A percentile compares a stretch with the other conserved stretches of the same genome.
These are phyloP conservation scores for Acer negundo DNA, from an alignment of 345 rosid genomes.

Conservation along the genomic window DNA sequence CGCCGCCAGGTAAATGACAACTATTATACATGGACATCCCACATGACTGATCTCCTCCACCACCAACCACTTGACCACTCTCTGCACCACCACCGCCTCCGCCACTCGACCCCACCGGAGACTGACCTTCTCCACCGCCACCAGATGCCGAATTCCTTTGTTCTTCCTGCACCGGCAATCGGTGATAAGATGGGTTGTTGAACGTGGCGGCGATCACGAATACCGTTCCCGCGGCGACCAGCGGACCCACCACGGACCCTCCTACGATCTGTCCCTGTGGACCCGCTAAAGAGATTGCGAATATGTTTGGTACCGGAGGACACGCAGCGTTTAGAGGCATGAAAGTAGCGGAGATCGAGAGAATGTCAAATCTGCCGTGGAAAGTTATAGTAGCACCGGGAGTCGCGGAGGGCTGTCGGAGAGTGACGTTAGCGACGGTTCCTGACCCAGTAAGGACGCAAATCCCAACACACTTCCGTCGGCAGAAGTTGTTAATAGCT, in stretches of 20 bases:
- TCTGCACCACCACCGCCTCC: conserved; percentile 60
- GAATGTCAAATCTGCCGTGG: conserved; percentile 85
- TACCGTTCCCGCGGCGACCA: conserved; percentile 71
- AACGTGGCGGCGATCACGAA: conserved; percentile 79
- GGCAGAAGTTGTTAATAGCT: conserved; percentile 64
- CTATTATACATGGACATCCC: conserved; percentile 60
- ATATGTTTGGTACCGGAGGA: conserved; percentile 48
- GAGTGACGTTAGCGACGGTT: conserved; percentile 77
- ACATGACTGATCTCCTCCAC: conserved; percentile 51
- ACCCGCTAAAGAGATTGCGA: conserved; percentile 79
- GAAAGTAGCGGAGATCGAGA: conserved; percentile 83
- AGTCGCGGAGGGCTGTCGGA: conserved; percentile 80
- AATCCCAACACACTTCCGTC: conserved; percentile 57
- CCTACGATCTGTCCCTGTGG: conserved; percentile 97
- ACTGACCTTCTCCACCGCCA: conserved; percentile 50
- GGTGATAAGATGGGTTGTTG: conserved; percentile 67
- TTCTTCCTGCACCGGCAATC: conserved; percentile 55
- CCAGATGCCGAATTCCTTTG: conserved; percentile 43
- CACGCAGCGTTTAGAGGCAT: conserved; percentile 52
- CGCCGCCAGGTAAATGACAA: conserved; percentile 53
- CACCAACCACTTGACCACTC: conserved; percentile 47
- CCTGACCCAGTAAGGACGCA: conserved; percentile 85
- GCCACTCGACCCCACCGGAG: conserved; percentile 51
- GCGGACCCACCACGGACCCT: conserved; percentile 71
- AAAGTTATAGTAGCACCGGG: conserved; percentile 80